phyloP scores from a whole-genome alignment of 2,329 filamentous ascomycete species.

The Acrocalymma vagum region DNA sequence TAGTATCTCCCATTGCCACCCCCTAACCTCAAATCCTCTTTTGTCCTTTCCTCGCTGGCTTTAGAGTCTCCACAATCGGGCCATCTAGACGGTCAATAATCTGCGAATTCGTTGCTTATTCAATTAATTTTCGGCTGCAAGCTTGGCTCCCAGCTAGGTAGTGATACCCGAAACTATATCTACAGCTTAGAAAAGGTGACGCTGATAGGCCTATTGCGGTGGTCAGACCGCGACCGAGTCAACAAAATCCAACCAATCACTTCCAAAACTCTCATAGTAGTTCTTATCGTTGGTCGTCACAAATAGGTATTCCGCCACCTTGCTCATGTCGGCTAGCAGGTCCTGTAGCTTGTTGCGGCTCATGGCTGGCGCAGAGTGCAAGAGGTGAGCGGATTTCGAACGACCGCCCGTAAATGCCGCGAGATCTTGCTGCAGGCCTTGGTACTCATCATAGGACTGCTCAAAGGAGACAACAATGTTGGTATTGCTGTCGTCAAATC shows the following conservation, averaged over 20 bases:
- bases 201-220: no score
- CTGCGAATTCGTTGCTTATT: no score
- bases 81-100: no score
- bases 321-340: slow-evolving; percentile 7
- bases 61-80: no score
- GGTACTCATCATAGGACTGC: slow-evolving; percentile 6
- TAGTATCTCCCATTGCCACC: no score
- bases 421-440: background rate
- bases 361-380: slow-evolving; percentile 8
- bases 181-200: no score
- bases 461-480: slow-evolving; percentile 9
- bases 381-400: slow-evolving; percentile 1
- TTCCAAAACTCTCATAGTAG: slow-evolving; percentile 11
- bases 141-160: no score
- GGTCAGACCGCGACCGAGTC: slow-evolving; percentile 2
- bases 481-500: slow-evolving; percentile 8
- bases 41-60: no score
- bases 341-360: background rate
- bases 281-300: slow-evolving; percentile 8
- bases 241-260: slow-evolving; percentile 6
- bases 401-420: slow-evolving; percentile 1
- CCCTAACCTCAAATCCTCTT: no score
- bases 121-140: no score
- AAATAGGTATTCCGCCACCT: slow-evolving; percentile 5
- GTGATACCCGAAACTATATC: no score